Conservation (phyloP, 441 rosid species). For the Eruca vesicaria region DNA sequence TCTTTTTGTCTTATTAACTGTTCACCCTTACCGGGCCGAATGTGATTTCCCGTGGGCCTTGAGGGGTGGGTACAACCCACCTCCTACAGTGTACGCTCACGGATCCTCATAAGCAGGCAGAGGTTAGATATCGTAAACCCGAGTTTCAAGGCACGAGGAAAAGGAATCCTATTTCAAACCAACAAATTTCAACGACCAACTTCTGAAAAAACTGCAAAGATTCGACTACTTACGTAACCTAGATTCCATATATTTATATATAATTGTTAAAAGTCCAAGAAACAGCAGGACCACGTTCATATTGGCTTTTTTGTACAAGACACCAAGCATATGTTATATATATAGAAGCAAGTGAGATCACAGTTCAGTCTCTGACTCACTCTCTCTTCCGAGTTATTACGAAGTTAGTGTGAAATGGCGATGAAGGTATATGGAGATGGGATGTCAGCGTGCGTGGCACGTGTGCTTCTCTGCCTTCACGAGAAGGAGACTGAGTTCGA, state of each 20-base stretch:
- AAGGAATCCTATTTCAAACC: slow-evolving; percentile 21
- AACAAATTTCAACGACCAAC: slow-evolving; percentile 8
- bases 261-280: slow-evolving; percentile 1
- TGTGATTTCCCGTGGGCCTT: no score
- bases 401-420: slow-evolving; percentile 37
- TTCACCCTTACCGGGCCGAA: no score
- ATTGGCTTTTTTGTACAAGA: neutral
- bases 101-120: neutral
- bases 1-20: no score
- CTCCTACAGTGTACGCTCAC: no score
- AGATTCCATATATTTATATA: neutral
- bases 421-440: slow-evolving; percentile 56
- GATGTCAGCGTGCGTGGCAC: slow-evolving; percentile 58
- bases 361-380: neutral
- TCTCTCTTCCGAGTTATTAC: slow-evolving; percentile 17
- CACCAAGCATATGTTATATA: slow-evolving; percentile 8
- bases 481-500: slow-evolving; percentile 68
- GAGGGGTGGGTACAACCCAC: no score
- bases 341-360: neutral
- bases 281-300: slow-evolving; percentile 5
- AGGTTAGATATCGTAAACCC: neutral
- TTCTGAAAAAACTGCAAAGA: slow-evolving; percentile 17
- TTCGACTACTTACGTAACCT: neutral
- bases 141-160: slow-evolving; percentile 22
- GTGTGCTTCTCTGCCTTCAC: slow-evolving; percentile 56